These are phyloP conservation scores for Malbranchea zuffiana DNA, from an alignment of 2,329 filamentous ascomycete genomes.

Conservation along the genomic window DNA sequence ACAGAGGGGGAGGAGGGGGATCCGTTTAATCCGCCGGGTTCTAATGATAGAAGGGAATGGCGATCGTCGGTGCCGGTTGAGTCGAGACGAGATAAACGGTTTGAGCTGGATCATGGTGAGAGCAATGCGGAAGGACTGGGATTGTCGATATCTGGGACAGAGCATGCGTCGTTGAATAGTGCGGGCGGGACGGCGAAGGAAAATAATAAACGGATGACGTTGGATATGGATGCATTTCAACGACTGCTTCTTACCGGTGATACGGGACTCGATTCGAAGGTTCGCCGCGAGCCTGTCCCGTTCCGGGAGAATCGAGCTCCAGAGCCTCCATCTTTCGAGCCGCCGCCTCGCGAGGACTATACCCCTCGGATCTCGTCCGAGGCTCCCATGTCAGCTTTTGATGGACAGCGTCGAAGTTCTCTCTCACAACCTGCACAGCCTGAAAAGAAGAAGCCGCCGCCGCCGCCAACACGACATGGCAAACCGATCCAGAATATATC, in stretches of 20 bases:
- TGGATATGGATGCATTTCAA: constrained; percentile 72
- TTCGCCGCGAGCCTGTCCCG: too few relatives aligned
- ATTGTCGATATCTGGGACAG: neutral
- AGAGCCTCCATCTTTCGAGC: neutral
- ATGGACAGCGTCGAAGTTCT: neutral
- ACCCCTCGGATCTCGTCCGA: neutral
- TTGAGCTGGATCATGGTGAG: constrained; percentile 4
- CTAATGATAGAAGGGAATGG: constrained; percentile 16
- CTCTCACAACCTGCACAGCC: neutral
- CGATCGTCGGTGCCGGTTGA: constrained; percentile 15
- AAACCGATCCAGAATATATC: constrained; percentile 36
- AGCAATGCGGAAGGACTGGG: constrained; percentile 1
- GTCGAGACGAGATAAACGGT: constrained; percentile 17
- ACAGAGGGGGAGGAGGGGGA: constrained; percentile 15
- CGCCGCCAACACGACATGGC: constrained; percentile 67
- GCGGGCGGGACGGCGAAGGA: neutral
- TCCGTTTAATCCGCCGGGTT: constrained; percentile 29
- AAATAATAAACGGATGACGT: constrained; percentile 30
- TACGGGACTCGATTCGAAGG: constrained; percentile 29
- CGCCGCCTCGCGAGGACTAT: neutral
- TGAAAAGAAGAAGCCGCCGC: constrained; percentile 56
- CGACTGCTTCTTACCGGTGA: constrained; percentile 65
- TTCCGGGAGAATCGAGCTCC: neutral
- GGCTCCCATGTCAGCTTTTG: neutral
- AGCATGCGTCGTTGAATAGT: neutral